phyloP scores from a whole-genome alignment of 2,329 filamentous ascomycete genomes.

The Akanthomyces dipterigenus region DNA sequence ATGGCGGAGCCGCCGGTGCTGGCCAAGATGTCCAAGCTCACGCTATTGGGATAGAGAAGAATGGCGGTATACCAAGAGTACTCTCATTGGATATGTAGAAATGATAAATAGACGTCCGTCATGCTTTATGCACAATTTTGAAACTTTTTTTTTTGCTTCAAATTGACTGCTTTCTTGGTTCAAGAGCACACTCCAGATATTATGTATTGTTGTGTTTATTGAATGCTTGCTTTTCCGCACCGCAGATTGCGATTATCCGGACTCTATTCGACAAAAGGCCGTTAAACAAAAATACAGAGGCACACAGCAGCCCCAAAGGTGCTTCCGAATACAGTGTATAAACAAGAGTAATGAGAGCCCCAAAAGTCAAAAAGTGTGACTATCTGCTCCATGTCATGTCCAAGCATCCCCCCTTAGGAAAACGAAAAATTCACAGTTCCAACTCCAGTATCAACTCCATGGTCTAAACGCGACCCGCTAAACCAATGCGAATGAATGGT shows the following conservation, averaged over 20 bases:
- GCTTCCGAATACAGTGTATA: background rate
- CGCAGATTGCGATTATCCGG: no score
- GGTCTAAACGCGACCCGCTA: background rate
- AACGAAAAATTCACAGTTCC: background rate
- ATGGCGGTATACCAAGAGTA: background rate
- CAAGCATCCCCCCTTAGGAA: background rate
- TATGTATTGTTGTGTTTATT: no score
- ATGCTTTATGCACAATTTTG: no score
- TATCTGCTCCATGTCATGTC: background rate
- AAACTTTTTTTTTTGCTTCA: no score
- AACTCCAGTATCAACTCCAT: background rate
- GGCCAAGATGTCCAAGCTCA: constrained; percentile 41
- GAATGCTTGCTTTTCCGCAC: no score
- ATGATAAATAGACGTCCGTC: background rate
- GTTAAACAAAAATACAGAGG: no score
- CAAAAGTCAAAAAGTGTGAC: background rate
- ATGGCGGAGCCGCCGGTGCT: constrained; percentile 43
- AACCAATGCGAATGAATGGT: background rate
- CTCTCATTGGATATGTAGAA: background rate
- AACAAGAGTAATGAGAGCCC: background rate
- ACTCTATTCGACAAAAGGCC: background rate
- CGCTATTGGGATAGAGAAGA: constrained; percentile 39
- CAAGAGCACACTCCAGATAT: background rate
- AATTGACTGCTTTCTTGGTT: no score
- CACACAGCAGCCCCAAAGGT: no score